Evolutionary conservation across 2,329 filamentous ascomycete species (phyloP).

Genomic region (Trichophyton rubrum): DNA sequence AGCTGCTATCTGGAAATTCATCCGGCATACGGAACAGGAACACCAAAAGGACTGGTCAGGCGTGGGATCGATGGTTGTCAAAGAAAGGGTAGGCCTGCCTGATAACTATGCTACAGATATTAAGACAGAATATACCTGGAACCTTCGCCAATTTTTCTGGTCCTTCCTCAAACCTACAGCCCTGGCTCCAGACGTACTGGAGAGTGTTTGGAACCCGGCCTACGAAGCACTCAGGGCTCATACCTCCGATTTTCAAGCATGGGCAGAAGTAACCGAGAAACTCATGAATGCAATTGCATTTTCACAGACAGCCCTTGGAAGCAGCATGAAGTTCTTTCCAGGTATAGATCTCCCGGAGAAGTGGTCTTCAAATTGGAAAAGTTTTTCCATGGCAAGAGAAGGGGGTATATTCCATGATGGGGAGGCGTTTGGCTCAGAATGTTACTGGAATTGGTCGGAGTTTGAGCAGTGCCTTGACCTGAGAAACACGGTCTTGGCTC

Average conservation of each 20-base stretch:
- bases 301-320: neutral
- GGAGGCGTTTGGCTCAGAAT: neutral
- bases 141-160: neutral
- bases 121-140: neutral
- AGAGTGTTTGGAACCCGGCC: neutral
- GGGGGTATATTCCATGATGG: neutral
- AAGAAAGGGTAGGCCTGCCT: neutral
- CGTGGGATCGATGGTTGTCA: neutral
- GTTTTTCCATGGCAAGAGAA: neutral
- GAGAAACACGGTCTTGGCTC: neutral
- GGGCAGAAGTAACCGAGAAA: neutral
- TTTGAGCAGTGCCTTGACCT: neutral
- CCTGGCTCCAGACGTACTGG: neutral
- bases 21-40: neutral
- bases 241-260: neutral
- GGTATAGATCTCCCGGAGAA: neutral
- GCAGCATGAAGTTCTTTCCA: neutral
- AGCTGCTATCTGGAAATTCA: neutral
- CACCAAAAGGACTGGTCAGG: neutral
- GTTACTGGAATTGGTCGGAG: constrained; percentile 2
- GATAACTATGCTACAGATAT: neutral
- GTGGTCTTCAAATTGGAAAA: neutral
- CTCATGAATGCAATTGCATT: neutral
- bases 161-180: neutral
- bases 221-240: neutral